A percentile compares a stretch with the other conserved stretches of the same genome.
Conservation (phyloP, 2,329 filamentous ascomycete genomes). For the Ophiosphaerella korrae region DNA sequence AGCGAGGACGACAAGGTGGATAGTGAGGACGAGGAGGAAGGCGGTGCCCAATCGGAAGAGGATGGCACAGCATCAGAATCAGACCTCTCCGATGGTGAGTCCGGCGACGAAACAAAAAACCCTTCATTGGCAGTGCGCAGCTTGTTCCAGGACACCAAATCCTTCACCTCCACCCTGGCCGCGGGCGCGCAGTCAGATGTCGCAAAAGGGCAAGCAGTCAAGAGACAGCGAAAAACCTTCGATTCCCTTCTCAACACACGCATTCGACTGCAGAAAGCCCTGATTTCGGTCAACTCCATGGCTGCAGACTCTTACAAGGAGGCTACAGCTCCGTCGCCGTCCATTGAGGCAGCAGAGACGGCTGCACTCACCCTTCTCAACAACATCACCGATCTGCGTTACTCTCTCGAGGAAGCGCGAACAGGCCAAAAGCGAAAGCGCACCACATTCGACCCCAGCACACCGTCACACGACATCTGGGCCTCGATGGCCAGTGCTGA, state of each 20-base stretch:
- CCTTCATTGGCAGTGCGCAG: constrained; percentile 64
- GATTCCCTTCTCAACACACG: constrained; percentile 87
- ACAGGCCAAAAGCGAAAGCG: constrained; percentile 66
- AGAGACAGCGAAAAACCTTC: constrained; percentile 82
- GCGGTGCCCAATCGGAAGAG: constrained; percentile 57
- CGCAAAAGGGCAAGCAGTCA: constrained; percentile 84
- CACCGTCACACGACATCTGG: constrained; percentile 72
- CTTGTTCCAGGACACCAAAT: constrained; percentile 70
- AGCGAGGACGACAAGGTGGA: constrained; percentile 49
- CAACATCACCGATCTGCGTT: constrained; percentile 73
- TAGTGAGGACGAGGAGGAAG: constrained; percentile 51
- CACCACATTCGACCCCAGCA: constrained; percentile 57
- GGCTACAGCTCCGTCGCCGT: constrained; percentile 51
- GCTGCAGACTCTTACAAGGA: constrained; percentile 26
- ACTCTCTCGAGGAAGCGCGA: constrained; percentile 60
- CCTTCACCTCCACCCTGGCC: constrained; percentile 66
- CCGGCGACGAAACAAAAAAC: constrained; percentile 22
- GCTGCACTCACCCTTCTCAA: constrained; percentile 86
- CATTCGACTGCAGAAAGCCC: constrained; percentile 89
- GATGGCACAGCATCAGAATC: constrained; percentile 51
- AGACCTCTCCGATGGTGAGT: constrained; percentile 44
- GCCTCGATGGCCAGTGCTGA: constrained; percentile 71
- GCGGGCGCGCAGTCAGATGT: constrained; percentile 76
- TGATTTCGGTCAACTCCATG: constrained; percentile 77
- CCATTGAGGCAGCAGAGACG: constrained; percentile 77